These are phyloP conservation scores for Trichomonas vaginalis DNA, from an alignment of 208 protist genomes.

Conservation along the genomic window DNA sequence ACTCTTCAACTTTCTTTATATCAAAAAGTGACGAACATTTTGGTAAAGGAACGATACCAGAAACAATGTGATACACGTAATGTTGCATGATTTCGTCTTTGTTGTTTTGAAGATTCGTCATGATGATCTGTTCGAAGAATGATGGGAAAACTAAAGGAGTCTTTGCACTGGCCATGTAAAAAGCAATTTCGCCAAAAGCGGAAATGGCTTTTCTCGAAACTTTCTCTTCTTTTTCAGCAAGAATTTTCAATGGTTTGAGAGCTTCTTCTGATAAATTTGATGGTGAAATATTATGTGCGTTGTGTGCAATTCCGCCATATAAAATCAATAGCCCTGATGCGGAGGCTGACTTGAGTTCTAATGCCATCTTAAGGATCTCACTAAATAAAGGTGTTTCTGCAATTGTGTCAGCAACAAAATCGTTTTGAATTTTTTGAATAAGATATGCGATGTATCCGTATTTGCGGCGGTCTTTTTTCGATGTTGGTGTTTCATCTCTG, in stretches of 20 bases:
- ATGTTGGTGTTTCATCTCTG: neutral
- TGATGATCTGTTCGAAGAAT: neutral
- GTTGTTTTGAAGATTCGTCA: neutral
- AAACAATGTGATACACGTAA: neutral
- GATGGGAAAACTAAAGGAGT: neutral
- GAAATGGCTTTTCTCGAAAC: neutral
- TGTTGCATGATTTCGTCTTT: neutral
- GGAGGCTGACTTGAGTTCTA: neutral
- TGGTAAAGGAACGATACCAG: neutral
- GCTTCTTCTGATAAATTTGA: neutral
- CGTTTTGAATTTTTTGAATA: neutral
- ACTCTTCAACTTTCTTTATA: neutral
- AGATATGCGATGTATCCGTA: conserved; percentile 1
- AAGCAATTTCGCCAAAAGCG: neutral
- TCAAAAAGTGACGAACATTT: neutral
- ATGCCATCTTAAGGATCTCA: neutral
- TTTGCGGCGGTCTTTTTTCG: neutral
- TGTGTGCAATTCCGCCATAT: neutral
- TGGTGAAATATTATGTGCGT: neutral
- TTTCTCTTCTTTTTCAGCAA: neutral
- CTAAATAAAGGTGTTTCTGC: neutral
- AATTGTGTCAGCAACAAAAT: neutral
- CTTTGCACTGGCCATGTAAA: neutral
- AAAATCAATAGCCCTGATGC: neutral
- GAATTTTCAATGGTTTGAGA: neutral